These are phyloP conservation scores for Trypanosoma vivax DNA, from an alignment of 208 protist genomes.

Conservation along the genomic window DNA sequence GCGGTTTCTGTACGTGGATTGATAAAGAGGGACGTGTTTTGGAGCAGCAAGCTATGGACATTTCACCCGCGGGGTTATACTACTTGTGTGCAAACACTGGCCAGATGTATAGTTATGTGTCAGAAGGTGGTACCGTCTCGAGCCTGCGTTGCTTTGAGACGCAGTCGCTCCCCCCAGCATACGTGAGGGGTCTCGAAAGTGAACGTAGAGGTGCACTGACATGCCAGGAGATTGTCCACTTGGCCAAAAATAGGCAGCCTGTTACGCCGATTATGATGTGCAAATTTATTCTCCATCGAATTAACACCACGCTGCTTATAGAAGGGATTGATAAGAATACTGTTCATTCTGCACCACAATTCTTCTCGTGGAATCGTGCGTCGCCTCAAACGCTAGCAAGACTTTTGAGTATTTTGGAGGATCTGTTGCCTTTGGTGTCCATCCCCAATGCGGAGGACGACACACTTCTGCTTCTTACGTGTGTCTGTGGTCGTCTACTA, in stretches of 20 bases:
- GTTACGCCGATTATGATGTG: conserved; percentile 13
- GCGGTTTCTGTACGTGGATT: conserved; percentile 74
- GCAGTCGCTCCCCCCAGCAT: conserved; percentile 7
- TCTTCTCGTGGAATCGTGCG: conserved; percentile 13
- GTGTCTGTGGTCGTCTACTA: conserved; percentile 56
- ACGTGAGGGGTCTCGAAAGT: conserved; percentile 13
- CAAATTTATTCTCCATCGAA: conserved; percentile 24
- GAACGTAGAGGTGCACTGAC: conserved; percentile 3
- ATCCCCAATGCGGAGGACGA: conserved; percentile 3
- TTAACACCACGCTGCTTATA: conserved; percentile 14
- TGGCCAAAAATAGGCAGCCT: not conserved
- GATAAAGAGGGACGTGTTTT: conserved; percentile 47
- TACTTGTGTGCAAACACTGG: conserved; percentile 34
- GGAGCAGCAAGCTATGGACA: conserved; percentile 51
- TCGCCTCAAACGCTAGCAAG: conserved; percentile 20
- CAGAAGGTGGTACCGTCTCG: conserved; percentile 8
- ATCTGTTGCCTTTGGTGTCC: conserved; percentile 3
- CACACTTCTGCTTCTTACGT: conserved; percentile 45
- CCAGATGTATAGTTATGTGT: conserved; percentile 23
- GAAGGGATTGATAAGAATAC: not conserved
- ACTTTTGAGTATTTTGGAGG: conserved; percentile 22
- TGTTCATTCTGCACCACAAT: conserved; percentile 6
- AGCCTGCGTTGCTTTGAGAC: conserved; percentile 22
- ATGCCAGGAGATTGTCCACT: conserved; percentile 4
- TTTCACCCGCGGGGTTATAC: conserved; percentile 30